Base-by-base conservation (phyloP, 2,329 filamentous ascomycete species). In the Diaporthe australafricana region DNA sequence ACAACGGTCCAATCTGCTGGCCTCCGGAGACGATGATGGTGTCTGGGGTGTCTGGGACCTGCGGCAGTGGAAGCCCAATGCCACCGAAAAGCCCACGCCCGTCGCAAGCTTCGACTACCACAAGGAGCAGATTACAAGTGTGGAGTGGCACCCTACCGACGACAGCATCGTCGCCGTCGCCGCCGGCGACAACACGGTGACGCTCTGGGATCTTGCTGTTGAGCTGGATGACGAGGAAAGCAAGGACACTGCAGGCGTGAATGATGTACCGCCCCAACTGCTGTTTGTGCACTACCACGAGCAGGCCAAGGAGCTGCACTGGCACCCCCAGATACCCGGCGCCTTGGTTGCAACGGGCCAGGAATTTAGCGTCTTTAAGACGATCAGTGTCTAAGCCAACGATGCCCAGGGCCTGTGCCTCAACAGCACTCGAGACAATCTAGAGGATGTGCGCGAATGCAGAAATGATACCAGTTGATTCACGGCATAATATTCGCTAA, bases 141-240 rank as follows among this genome's bases (percentile, higher is more conserved):
- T 99, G 48, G 95, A 98, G 84, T 99, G 96, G 96, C 96, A 98
- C 82, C 96, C 96, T 2, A 96, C 94, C 1, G 96, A 99, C 79
- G 96, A 99, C 86, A 97, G 93, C 80, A 97, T 98, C 78, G 91
- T 99, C 20, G 93, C 94, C 3, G 95, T 98, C 52, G 96, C 94
- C 27, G 94, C 94, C 0, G 96, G 92, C 55, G 96, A 99, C 82
- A 96, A 95, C 84, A 98, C 96, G 0, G 90, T 98, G 40, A 98
- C 96, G 1, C 85, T 98, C 40, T 98, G 96, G 96, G 96, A 99
- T 89, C 83, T 99, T 80, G 95, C 95, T 0, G 96, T 98, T 71
- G 96, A 99, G 86, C 81, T 98, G 73, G 96, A 99, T 77, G 96
- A 98, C 80, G 96, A 99, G 83, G 96, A 98, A 87, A 97, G 93